Percentiles rank a stretch among this genome's conserved stretches.
These are phyloP conservation scores for Amanita muscaria DNA, from an alignment of 768 basidiomycete species.

Conservation along the genomic window DNA sequence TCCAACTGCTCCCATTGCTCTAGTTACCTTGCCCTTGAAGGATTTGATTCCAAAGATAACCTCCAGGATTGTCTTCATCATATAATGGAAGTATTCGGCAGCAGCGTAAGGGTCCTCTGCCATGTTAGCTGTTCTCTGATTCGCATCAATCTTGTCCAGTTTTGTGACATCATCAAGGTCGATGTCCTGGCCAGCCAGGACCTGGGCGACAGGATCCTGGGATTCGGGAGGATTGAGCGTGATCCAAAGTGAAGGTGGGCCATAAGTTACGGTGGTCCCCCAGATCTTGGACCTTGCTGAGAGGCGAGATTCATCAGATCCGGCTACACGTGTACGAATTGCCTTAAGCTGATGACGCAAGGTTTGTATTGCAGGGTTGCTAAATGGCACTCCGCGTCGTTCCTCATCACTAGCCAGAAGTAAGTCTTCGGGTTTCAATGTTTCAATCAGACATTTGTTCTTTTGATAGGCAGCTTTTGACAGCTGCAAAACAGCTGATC, in stretches of 20 bases:
- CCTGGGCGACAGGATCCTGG: conserved; percentile 35
- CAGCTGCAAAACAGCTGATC: no score
- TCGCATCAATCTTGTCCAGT: conserved; percentile 14
- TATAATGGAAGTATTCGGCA: conserved; percentile 31
- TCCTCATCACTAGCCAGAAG: no score
- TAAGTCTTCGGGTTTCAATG: no score
- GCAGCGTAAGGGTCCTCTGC: conserved; percentile 32
- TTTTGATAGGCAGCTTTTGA: not conserved
- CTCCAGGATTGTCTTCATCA: conserved; percentile 23
- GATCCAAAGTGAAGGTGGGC: conserved; percentile 31
- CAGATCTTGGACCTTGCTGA: no score
- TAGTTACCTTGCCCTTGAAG: no score
- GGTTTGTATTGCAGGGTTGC: no score
- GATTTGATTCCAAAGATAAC: conserved; percentile 9
- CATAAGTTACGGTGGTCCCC: conserved; percentile 9
- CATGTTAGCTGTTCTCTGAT: conserved; percentile 20
- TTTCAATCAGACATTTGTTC: no score
- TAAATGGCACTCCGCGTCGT: no score
- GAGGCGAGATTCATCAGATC: no score
- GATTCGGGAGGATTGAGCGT: conserved; percentile 35
- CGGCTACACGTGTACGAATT: no score
- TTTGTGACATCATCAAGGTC: conserved; percentile 31
- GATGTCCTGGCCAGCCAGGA: conserved; percentile 34
- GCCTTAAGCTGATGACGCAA: no score
- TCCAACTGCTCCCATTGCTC: no score